Evolutionary conservation across 23 red algal genomes (phyloP), one percentile per base, ranked within the genome.

Genomic region (Pyropia yezoensis): DNA sequence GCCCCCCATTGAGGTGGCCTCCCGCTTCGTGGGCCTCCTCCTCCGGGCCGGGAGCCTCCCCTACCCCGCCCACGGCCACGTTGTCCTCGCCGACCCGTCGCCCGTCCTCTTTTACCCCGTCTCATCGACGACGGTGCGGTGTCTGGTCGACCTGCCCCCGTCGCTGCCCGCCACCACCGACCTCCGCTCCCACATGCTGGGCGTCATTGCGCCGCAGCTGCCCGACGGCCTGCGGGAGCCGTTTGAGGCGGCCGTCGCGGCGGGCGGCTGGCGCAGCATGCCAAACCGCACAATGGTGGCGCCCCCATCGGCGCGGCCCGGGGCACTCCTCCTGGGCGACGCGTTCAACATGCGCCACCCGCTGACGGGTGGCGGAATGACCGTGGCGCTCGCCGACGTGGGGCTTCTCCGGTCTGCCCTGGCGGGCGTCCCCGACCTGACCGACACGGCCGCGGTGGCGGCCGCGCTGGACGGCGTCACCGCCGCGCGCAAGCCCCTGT

Each of bases 281-380:
- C 94, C 94, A n/a, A 98, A 98, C 64, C 82, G 94, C n/a, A 86
- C 88, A 52, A 98, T 98, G 94, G 81, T 86, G 18, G 85, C 94
- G 22, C 59, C 66, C 25, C 74, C 85, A 29, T 53, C 56, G 52
- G 71, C 79, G 17, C 60, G 91, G 14, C 73, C 78, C 23, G 94
- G 94, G 8, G 94, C 88, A 3, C 50, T 98, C 33, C 75, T 98
- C 33, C 75, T 98, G 6, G 94, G 94, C 13, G 94, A 98, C 56
- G 63, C 85, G 18, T 98, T 98, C 68, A 98, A 98, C 61, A 98
- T 98, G 94, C 87, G 94, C 25, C 94, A 98, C 57, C 94, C 94
- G 52, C 75, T 98, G 15, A 98, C 94, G 13, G 94, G 94, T 56
- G 94, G 94, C 21, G 94, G 94, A 33, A 98, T 98, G 94, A 98